Evolutionary conservation across 1,284 basidiomycete species (phyloP), one percentile per base, ranked within the genome.

Genomic region (Flammula alnicola): DNA sequence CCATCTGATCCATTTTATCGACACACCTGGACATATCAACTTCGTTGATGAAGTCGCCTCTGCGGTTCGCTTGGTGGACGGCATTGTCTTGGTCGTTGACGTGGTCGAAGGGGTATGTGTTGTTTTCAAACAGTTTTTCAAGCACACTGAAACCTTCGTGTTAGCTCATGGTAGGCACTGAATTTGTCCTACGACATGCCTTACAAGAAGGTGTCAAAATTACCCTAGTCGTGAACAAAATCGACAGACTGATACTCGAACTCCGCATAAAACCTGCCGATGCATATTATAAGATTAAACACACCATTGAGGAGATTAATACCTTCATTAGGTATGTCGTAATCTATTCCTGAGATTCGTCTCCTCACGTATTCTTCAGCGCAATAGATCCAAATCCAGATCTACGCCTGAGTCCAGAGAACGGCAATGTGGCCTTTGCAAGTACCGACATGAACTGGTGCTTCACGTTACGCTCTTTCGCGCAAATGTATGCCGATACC

Each of bases 301-400:
- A 98, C 65, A 97, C 96, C 4, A 96, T 99, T 52, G 97, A 99
- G 66, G 97, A 99, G 69, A 89, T 99, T 53, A 99, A 99, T 70
- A 91, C 89, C 2, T 86, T 95, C 68, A 96, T 98, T 61, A 89
- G 91, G 89, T 93, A 50, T 51, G 75, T 63, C 17, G 44, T 55
- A 50, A 38, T 10, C 10, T 14, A 7, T 33, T 45, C 37, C 19
- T 9, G 23, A 23, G 33, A 42, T 14, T 23, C 50, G 25, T 19
- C 19, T 7, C 10, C 29, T 11, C 44, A 4, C 45, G 35, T n/a
- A 33, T 32, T 27, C 22, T 12, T 8, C 41, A 96, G 93, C 58
- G 80, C 84, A 30, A 91, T 97, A 63, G 86, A 97, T 69, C 86
- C 93, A 6, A 86, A 96, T 67, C 93, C 95, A 37, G 85, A 86